Evolutionary conservation across 352 stramenopile species (phyloP).

Genomic region (Phytophthora aleatoria): DNA sequence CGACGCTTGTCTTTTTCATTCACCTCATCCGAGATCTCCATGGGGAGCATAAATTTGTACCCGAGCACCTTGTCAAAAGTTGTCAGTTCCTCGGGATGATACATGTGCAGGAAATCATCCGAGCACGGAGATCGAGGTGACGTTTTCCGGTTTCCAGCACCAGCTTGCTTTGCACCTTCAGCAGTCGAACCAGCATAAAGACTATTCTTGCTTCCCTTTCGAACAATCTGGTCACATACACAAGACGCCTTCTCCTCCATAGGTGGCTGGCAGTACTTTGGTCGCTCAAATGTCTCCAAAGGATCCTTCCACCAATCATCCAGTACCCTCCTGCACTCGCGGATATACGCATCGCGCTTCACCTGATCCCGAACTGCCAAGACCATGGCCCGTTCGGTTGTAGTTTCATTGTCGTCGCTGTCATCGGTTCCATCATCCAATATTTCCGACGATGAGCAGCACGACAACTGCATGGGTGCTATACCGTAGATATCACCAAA

Average conservation of each 20-base stretch:
- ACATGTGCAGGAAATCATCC: conserved; percentile 85
- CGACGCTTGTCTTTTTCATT: conserved; percentile 55
- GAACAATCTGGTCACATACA: conserved; percentile 29
- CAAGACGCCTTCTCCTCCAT: conserved; percentile 29
- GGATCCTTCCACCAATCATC: conserved; percentile 90
- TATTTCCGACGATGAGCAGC: conserved; percentile 38
- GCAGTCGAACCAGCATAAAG: conserved; percentile 4
- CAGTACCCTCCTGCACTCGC: conserved; percentile 74
- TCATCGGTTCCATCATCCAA: conserved; percentile 40
- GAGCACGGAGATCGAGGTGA: conserved; percentile 43
- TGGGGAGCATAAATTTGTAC: conserved; percentile 89
- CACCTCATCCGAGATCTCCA: conserved; percentile 74
- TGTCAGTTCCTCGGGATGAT: conserved; percentile 83
- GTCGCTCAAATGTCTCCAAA: conserved; percentile 73
- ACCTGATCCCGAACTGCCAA: conserved; percentile 41
- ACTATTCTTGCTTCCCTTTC: conserved; percentile 19
- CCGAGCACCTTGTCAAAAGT: conserved; percentile 87
- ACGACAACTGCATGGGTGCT: conserved; percentile 37
- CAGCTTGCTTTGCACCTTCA: conserved; percentile 1
- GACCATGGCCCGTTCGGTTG: conserved; percentile 28
- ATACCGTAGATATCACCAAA: conserved; percentile 38
- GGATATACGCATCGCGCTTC: conserved; percentile 76
- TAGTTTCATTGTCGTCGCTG: conserved; percentile 31
- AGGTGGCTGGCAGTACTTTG: conserved; percentile 39
- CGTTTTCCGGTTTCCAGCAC: conserved; percentile 22